These are phyloP conservation scores for Trebouxia gelatinosa DNA, from an alignment of 163 green algal genomes.

Conservation along the genomic window DNA sequence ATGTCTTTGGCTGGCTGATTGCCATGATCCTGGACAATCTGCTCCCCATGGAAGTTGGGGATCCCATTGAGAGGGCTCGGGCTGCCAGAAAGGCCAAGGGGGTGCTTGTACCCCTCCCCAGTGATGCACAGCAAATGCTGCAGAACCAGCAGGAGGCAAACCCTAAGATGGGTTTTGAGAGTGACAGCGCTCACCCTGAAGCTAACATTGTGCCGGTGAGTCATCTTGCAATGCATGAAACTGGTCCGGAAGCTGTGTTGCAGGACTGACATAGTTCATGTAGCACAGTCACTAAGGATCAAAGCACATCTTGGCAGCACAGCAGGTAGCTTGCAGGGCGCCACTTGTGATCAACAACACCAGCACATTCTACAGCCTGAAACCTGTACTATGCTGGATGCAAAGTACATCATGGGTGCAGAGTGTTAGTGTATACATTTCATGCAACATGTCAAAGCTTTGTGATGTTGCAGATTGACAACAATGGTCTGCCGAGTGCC, in stretches of 20 bases:
- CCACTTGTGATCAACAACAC: background rate
- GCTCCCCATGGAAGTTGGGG: constrained; percentile 2
- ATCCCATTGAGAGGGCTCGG: background rate
- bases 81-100: background rate
- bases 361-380: background rate
- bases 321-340: too few species aligned
- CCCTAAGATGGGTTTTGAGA: constrained; percentile 1
- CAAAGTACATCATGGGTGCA: background rate
- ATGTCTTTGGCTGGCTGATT: constrained; percentile 29
- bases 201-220: background rate
- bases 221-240: background rate
- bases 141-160: background rate
- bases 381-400: background rate
- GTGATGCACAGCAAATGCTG: background rate
- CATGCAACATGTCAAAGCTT: background rate
- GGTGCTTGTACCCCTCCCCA: background rate
- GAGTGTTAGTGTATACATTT: background rate
- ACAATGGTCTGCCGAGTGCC: background rate
- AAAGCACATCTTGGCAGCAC: too few species aligned
- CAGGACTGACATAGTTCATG: too few species aligned
- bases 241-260: too few species aligned
- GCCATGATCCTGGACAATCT: constrained; percentile 28
- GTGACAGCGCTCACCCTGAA: background rate
- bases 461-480: background rate
- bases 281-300: too few species aligned